Evolutionary conservation across 148 eudicot genomes (phyloP), one percentile per base, ranked within the genome.

Genomic region (Camellia japonica): DNA sequence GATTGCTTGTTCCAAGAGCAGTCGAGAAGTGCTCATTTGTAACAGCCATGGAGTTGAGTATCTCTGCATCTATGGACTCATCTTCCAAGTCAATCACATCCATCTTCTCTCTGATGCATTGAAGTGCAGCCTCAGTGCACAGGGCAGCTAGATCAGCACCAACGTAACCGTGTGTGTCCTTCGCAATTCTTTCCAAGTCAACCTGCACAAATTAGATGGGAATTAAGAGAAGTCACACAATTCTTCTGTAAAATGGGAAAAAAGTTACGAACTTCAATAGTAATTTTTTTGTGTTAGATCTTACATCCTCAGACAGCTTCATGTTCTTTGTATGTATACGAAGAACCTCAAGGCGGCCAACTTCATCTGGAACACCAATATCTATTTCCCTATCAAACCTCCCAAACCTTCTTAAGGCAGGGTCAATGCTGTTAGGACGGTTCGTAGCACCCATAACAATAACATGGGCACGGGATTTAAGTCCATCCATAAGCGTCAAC

Each of bases 31-130:
- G 98, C 78, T 93, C 98, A 76, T 93, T 92, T n/a, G 94, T 82
- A 52, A 93, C 94, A 71, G 98, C 94, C 98, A 93, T 93, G 71
- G 98, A 92, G 75, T 93, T 93, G 11, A 93, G 89, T 70, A 93
- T 90, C 87, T 93, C 98, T 18, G 94, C 98, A 88, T 93, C 98
- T 65, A 93, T 93, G 38, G 89, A 71, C 42, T 93, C 98, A 78
- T 93, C 98, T 78, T 93, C 98, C 82, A 93, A 80, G 81, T 93
- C 98, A 79, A 93, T 93, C 51, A 93, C 96, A 80, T 93, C 98
- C 98, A 93, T 93, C 88, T 93, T 93, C 87, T 93, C 98, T 77
- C 98, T 89, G 78, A 93, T 93, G 80, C 98, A 93, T 60, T 93
- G 96, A 52, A 93, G 93, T 64, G 98, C 98, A 80, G 93, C 91